Evolutionary conservation across 2,329 filamentous ascomycete species (phyloP), one percentile per base, ranked within the genome.

Genomic region (Shiraia bambusicola): DNA sequence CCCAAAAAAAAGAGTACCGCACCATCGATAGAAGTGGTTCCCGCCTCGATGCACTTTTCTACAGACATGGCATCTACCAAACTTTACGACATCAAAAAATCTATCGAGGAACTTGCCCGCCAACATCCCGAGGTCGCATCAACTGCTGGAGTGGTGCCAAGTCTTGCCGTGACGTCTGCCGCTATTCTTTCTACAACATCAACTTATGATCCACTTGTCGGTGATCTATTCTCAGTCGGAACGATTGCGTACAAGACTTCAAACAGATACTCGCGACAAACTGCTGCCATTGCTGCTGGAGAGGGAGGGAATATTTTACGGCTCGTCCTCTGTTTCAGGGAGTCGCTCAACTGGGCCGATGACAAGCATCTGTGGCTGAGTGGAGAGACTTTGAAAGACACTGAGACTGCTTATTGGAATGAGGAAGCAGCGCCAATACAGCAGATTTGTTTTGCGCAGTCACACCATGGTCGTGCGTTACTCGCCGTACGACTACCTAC

Each of bases 261-360:
- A 24, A 47, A 47, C 9, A 49, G 38, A 70, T 4, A 63, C 15
- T 42, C 54, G 2, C 54, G 46, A 28, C 54, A 55, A 10, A 49
- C 69, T 4, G 60, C 67, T 12, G 59, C 61, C 4, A 45, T 72
- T 2, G 59, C 64, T 9, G 47, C 76, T 2, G 84, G 84, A n/a
- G 72, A 76, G 34, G 76, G 74, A 11, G 79, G 81, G 1, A 78
- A 83, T 49, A 66, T 79, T 1, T 66, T 88, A 8, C 78, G 79
- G 2, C 58, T 88, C 2, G 64, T 76, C 4, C 70, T 72, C 6
- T 61, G 84, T 3, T 69, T 72, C 3, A 62, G 74, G 15, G 75
- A 80, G 34, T 70, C 69, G 34, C 79, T 77, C 68, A 71, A 74
- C n/a, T 86, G 83, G 81, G 65, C 62, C 67, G 3, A 28, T 14